Evolutionary conservation across 495 filamentous ascomycete species (phyloP).

Genomic region (Staphylotrichum tortipilum): DNA sequence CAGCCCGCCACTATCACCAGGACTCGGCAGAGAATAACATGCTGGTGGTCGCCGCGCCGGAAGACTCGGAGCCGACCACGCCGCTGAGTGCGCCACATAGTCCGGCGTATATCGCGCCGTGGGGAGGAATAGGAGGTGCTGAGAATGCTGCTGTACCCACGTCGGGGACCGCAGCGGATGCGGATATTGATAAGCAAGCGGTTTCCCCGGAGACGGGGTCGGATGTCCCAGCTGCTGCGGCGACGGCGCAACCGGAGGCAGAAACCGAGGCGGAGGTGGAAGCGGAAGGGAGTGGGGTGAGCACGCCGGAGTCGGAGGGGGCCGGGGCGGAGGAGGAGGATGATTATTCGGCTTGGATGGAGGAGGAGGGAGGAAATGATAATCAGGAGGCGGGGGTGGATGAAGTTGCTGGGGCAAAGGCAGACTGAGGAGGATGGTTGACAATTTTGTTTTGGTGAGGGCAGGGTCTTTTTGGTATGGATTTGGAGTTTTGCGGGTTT

Average conservation of each 20-base stretch:
- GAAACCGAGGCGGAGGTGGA: too few species aligned
- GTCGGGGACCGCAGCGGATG: too few species aligned
- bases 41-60: constrained; percentile 52
- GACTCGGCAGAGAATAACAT: constrained; percentile 38
- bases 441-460: too few species aligned
- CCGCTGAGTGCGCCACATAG: constrained; percentile 26
- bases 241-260: neutral
- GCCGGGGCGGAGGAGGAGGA: constrained; percentile 16
- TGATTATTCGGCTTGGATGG: constrained; percentile 32
- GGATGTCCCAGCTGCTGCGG: neutral
- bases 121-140: constrained; percentile 37
- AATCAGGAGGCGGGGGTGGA: too few species aligned
- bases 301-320: neutral
- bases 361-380: too few species aligned
- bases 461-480: too few species aligned
- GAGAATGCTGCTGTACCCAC: constrained; percentile 19
- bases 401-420: too few species aligned
- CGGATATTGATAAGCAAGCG: too few species aligned
- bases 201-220: too few species aligned
- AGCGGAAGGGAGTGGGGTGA: too few species aligned
- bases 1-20: constrained; percentile 19
- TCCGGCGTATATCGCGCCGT: constrained; percentile 32
- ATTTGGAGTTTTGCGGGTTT: too few species aligned
- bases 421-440: too few species aligned
- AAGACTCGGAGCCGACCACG: constrained; percentile 49